Evolutionary conservation across 2,329 filamentous ascomycete species (phyloP), one percentile per base, ranked within the genome.

Genomic region (Claviceps pazoutovae): DNA sequence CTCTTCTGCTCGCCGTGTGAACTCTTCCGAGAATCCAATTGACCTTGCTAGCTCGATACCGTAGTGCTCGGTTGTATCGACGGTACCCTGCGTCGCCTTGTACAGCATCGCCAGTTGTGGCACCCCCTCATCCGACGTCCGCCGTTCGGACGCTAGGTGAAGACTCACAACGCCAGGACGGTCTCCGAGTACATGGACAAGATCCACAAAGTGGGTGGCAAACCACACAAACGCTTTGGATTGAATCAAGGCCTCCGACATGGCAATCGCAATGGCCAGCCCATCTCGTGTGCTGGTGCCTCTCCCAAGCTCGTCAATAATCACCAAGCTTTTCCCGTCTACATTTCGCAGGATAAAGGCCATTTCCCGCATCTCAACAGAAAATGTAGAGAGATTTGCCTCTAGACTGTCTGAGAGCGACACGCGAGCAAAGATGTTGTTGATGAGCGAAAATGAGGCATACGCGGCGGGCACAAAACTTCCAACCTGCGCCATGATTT

Each of bases 361-460:
- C 70, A 91, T 94, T 61, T 97, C 93, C 43, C 88, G 79, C 93
- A 98, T 97, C 66, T 98, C 93, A 0, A 88, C 78, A 0, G 90
- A 88, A 63, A 97, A 98, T 0, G 88, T 95, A 0, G 91, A 97
- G 23, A 95, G 79, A 56, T 95, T 97, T 16, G 85, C 84, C 68
- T 95, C 88, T 21, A 95, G 84, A 55, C 78, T 88, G 65, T 97
- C 90, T 52, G 95, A 86, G 42, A 87, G 85, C 0, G 89, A 91
- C 8, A 95, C 76, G 2, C 93, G 79, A 0, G 93, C 88, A 65
- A 98, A 96, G 0, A 98, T 75, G 55, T 88, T 88, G 56, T 86
- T 80, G 1, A 86, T 75, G 17, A 97, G 80, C 0, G 89, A 80
- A 56, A 97, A 85, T 0, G 83, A 81, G 0, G 89, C 93, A 61